Evolutionary conservation across 495 filamentous ascomycete genomes (phyloP), one percentile per base, ranked within the genome.

Genomic region (Podospora anserina): DNA sequence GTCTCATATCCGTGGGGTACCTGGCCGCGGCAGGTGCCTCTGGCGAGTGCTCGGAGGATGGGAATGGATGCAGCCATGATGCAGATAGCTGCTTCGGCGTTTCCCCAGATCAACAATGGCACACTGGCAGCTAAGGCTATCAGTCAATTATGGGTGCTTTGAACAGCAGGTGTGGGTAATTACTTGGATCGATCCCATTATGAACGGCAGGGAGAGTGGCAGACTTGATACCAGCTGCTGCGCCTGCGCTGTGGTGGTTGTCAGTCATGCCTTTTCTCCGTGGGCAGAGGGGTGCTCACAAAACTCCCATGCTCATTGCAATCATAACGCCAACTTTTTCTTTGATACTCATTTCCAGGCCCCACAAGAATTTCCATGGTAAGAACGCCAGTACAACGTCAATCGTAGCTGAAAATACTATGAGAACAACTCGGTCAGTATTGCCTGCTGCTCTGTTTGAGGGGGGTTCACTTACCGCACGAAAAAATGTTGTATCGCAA

Each of bases 221-320:
- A 1, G 69, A 70, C 62, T 80, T 80, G 19, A 77, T 59, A 4
- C 70, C 73, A 6, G 77, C 76, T 3, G 74, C 73, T 1, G 69
- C 71, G 1, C 73, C 76, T 3, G 77, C 77, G 60, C 78, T 80
- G 28, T 56, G 6, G 7, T 2, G 3, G 0, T 28, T 16, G 32
- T 72, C 61, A 70, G 66, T 27, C 18, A 55, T 3, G 49, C 6
- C 4, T 32, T 9, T 18, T 1, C 18, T 61, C 27, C 64, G 26
- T 18, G 1, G 7, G 18, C 20, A 63, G 18, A 4, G 30, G 18
- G 16, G 49, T 20, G 72, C 80, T 62, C 66, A 81, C 79, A 82
- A 78, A 13, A 81, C 23, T 18, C 79, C 79, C 66, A 79, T 75
- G 57, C 75, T 79, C 78, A 81, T 80, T 3, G 77, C 78, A 16